phyloP scores from a whole-genome alignment of 2,329 filamentous ascomycete genomes.

The Plenodomus biglobosus region DNA sequence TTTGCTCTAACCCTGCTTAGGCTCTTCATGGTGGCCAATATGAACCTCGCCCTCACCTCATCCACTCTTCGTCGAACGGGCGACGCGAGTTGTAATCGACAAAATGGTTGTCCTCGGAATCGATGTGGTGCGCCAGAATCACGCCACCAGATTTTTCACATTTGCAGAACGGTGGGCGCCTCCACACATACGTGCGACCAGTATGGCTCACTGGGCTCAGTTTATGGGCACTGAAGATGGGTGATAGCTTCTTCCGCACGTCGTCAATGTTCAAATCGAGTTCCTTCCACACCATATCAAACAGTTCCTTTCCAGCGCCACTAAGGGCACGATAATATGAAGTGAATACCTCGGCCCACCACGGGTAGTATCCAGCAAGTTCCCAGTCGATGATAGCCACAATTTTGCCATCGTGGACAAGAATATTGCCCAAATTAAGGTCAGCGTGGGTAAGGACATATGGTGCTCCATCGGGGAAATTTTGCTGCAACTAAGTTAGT shows the following conservation, averaged over 20 bases:
- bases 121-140: not conserved
- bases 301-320: not conserved
- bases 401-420: conserved; percentile 12
- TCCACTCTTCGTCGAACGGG: not conserved
- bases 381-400: conserved; percentile 16
- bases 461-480: conserved; percentile 1
- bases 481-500: conserved; percentile 1
- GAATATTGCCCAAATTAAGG: conserved; percentile 10
- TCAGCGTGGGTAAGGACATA: conserved; percentile 14
- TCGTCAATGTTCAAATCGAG: not conserved
- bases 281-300: conserved; percentile 2
- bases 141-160: conserved; percentile 3
- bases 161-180: conserved; percentile 3
- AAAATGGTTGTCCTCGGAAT: conserved; percentile 2
- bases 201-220: not conserved
- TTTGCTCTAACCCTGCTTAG: not conserved
- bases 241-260: not conserved
- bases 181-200: not conserved
- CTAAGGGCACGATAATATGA: not conserved
- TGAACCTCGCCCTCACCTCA: not conserved
- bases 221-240: not conserved
- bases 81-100: not conserved
- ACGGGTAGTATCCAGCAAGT: conserved; percentile 10
- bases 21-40: not conserved
- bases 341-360: conserved; percentile 4